A percentile compares a stretch with the other conserved stretches of the same genome.
These are phyloP conservation scores for Blastomyces emzantsi DNA, from an alignment of 2,329 filamentous ascomycete species.

Conservation along the genomic window DNA sequence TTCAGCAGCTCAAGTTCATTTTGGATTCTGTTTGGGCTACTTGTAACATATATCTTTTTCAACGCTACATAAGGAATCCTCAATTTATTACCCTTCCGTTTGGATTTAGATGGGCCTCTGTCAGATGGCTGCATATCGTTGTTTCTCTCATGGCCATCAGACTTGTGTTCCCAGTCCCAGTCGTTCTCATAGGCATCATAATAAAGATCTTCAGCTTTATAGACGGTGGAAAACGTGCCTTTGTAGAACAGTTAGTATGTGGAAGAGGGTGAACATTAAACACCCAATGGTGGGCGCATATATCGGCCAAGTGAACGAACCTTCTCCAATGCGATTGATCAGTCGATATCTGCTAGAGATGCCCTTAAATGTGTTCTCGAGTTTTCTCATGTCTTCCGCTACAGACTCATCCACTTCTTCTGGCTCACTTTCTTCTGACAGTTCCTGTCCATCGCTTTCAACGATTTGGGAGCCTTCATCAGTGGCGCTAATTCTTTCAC, in stretches of 20 bases:
- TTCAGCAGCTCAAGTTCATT: conserved; percentile 93
- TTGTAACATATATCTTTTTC: conserved; percentile 99
- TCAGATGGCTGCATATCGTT: conserved; percentile 21
- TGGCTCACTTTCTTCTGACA: conserved; percentile 19
- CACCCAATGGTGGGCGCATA: neutral
- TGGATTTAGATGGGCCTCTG: neutral
- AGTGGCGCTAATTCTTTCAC: conserved; percentile 14
- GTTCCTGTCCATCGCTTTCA: conserved; percentile 20
- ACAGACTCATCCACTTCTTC: conserved; percentile 46
- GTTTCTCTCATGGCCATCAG: conserved; percentile 23
- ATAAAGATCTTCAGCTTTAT: conserved; percentile 90
- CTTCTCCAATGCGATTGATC: conserved; percentile 96
- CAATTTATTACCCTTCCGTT: conserved; percentile 35
- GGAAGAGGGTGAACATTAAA: conserved; percentile 9
- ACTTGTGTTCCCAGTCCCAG: conserved; percentile 66
- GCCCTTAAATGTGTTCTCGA: conserved; percentile 72
- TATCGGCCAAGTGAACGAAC: conserved; percentile 39
- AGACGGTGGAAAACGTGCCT: conserved; percentile 98
- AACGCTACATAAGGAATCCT: conserved; percentile 79
- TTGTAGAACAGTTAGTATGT: conserved; percentile 13
- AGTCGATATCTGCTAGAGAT: conserved; percentile 78
- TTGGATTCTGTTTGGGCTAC: conserved; percentile 82
- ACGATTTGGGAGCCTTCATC: conserved; percentile 20
- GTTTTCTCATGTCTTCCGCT: conserved; percentile 75
- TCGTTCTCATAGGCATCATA: conserved; percentile 77